phyloP scores from a whole-genome alignment of 2,329 filamentous ascomycete species.

The Fusarium nematophilum region DNA sequence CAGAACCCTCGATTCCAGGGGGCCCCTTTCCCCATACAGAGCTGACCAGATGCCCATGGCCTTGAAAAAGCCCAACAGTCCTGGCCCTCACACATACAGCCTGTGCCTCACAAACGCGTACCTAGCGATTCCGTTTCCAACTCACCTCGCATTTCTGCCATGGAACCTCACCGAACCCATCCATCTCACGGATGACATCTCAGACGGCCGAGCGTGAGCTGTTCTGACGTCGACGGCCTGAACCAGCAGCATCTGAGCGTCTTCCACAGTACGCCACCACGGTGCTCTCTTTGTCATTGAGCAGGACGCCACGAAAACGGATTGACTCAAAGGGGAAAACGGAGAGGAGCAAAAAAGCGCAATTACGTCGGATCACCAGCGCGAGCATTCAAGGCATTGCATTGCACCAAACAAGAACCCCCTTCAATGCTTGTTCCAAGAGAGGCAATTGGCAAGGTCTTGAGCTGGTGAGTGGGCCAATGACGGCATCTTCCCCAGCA shows the following conservation, averaged over 20 bases:
- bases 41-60: neutral
- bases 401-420: neutral
- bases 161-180: constrained; percentile 3
- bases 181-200: neutral
- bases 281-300: neutral
- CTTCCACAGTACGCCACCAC: neutral
- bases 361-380: constrained; percentile 29
- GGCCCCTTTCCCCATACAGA: constrained; percentile 27
- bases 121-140: neutral
- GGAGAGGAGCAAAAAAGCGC: constrained; percentile 12
- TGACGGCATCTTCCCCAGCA: constrained; percentile 38
- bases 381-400: constrained; percentile 6
- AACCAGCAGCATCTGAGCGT: neutral
- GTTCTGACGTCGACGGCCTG: constrained; percentile 25
- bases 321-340: constrained; percentile 25
- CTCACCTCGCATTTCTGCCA: neutral
- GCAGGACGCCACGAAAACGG: constrained; percentile 29
- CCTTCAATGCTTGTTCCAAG: neutral
- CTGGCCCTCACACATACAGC: no score
- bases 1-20: constrained; percentile 23
- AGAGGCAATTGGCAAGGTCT: neutral
- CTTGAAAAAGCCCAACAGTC: neutral
- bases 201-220: constrained; percentile 20
- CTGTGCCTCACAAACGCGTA: no score
- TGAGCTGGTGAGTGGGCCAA: constrained; percentile 32